phyloP scores from a whole-genome alignment of 495 filamentous ascomycete genomes.

The Hyaloscypha variabilis region DNA sequence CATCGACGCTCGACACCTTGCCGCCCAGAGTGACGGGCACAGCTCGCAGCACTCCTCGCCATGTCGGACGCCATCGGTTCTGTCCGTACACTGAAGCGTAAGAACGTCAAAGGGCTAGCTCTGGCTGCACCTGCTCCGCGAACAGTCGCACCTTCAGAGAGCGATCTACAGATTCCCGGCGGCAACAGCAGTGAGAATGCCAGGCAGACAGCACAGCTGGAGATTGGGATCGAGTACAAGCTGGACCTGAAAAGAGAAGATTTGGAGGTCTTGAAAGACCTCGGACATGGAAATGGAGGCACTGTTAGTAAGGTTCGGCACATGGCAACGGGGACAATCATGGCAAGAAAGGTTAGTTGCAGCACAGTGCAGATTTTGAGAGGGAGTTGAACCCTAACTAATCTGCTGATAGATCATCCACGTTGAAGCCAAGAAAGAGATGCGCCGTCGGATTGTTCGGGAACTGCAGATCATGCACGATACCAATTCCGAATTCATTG shows the following conservation, averaged over 20 bases:
- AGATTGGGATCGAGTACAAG: conserved; percentile 96
- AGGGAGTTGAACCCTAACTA: neutral
- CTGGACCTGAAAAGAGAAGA: conserved; percentile 92
- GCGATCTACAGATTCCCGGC: conserved; percentile 31
- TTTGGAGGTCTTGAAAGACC: conserved; percentile 87
- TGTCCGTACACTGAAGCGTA: conserved; percentile 91
- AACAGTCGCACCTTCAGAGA: conserved; percentile 51
- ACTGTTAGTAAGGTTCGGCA: conserved; percentile 98
- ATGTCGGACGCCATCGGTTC: conserved; percentile 70
- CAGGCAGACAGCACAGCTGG: conserved; percentile 57
- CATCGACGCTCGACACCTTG: conserved; percentile 5
- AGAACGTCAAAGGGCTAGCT: conserved; percentile 93
- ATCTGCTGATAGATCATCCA: conserved; percentile 78
- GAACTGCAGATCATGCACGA: conserved; percentile 98
- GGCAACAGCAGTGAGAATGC: conserved; percentile 20
- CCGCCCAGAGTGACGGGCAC: neutral
- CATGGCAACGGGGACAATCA: conserved; percentile 89
- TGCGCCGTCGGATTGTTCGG: conserved; percentile 92
- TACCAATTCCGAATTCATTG: conserved; percentile 94
- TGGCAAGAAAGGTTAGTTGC: conserved; percentile 85
- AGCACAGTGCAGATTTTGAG: conserved; percentile 23
- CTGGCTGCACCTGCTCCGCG: conserved; percentile 70
- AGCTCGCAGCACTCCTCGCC: neutral
- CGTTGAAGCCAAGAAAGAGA: conserved; percentile 95
- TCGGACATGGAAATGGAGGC: conserved; percentile 94